These are phyloP conservation scores for Lepiota venenata DNA, from an alignment of 768 basidiomycete genomes.

Conservation along the genomic window DNA sequence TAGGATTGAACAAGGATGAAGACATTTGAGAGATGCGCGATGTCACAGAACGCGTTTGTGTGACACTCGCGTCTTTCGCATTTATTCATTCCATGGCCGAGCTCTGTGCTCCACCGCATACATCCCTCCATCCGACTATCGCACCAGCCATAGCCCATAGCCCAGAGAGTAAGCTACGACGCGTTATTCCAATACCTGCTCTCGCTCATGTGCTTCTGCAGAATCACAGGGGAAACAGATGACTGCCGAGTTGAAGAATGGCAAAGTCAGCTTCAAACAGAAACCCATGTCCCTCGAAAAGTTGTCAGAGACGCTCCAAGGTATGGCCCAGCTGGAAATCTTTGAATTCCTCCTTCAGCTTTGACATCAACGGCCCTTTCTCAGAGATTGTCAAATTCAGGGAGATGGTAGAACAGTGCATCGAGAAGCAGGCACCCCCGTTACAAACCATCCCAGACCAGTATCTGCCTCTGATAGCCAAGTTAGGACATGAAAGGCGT, in stretches of 20 bases:
- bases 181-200: conserved; percentile 17
- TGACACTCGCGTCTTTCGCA: conserved; percentile 14
- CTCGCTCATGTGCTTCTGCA: conserved; percentile 26
- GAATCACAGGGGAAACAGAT: conserved; percentile 37
- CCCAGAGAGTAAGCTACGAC: conserved; percentile 27
- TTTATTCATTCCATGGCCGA: conserved; percentile 1
- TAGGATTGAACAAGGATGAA: conserved; percentile 53
- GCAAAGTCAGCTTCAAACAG: conserved; percentile 74
- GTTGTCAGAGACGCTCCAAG: conserved; percentile 78
- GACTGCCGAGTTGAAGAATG: conserved; percentile 69
- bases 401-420: conserved; percentile 59
- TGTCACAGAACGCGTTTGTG: conserved; percentile 47
- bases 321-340: conserved; percentile 30
- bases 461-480: conserved; percentile 72
- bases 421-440: conserved; percentile 44
- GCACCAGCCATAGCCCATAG: conserved; percentile 9
- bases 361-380: conserved; percentile 10
- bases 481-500: conserved; percentile 85
- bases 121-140: not conserved
- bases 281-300: conserved; percentile 74
- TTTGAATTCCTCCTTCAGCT: not conserved
- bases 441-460: conserved; percentile 61
- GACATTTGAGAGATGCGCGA: conserved; percentile 40
- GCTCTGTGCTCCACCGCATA: not conserved
- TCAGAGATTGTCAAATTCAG: conserved; percentile 78